Evolutionary conservation across 176 grass and related monocot genomes (phyloP).

Genomic region (Paspalum notatum): DNA sequence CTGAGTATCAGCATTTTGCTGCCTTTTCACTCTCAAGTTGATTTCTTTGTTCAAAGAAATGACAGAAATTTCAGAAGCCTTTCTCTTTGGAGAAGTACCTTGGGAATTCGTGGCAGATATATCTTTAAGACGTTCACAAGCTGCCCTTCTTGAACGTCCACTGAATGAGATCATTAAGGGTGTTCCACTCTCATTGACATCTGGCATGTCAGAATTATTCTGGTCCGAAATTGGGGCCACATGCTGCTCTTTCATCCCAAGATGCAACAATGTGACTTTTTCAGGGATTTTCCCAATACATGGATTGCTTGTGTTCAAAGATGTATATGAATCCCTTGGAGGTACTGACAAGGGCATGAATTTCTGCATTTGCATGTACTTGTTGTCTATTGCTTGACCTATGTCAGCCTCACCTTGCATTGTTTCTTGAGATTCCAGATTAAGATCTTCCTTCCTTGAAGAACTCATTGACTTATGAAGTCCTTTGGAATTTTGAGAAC

Average conservation of each 20-base stretch:
- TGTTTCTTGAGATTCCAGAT: conserved; percentile 21
- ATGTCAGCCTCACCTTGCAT: not conserved
- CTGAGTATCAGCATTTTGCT: conserved; percentile 33
- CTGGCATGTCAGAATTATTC: not conserved
- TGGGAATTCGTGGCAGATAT: not conserved
- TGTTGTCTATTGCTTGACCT: conserved; percentile 10
- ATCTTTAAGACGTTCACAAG: conserved; percentile 16
- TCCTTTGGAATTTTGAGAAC: conserved; percentile 11
- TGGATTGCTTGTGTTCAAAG: conserved; percentile 10
- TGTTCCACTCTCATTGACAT: conserved; percentile 19
- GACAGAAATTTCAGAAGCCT: conserved; percentile 33
- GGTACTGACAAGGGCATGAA: conserved; percentile 11
- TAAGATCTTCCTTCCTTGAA: conserved; percentile 20
- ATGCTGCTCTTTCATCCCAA: not conserved
- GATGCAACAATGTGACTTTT: not conserved
- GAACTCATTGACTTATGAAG: not conserved
- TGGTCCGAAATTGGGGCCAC: not conserved
- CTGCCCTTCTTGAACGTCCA: conserved; percentile 23
- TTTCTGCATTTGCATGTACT: conserved; percentile 28
- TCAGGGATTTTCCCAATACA: not conserved
- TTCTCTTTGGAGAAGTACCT: conserved; percentile 42
- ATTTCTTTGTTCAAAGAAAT: conserved; percentile 19
- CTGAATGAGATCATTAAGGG: not conserved
- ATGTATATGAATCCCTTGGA: conserved; percentile 2
- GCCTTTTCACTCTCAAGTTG: conserved; percentile 12